These are phyloP conservation scores for Dichotomocladium elegans DNA, from an alignment of 371 early-diverging fungal species.

Conservation along the genomic window DNA sequence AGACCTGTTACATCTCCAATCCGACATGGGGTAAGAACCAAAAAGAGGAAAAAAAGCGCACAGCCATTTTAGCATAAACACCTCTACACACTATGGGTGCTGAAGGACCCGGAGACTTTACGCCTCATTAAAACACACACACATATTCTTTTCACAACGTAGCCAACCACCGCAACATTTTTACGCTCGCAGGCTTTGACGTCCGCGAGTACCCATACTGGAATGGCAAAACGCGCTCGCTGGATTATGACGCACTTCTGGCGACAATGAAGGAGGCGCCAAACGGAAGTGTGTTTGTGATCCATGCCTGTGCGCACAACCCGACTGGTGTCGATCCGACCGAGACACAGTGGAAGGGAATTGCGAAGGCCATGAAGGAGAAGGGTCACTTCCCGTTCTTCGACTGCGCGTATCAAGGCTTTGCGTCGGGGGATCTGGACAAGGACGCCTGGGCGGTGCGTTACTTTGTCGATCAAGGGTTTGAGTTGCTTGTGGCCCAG, in stretches of 20 bases:
- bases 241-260: constrained; percentile 78
- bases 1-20: constrained; percentile 81
- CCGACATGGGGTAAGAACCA: constrained; percentile 92
- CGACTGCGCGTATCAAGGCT: constrained; percentile 97
- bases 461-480: constrained; percentile 83
- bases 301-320: constrained; percentile 49
- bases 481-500: constrained; percentile 86
- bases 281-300: constrained; percentile 69
- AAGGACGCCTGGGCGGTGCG: constrained; percentile 89
- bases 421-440: constrained; percentile 89
- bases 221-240: constrained; percentile 67
- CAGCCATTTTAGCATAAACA: not conserved
- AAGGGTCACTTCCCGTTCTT: constrained; percentile 88
- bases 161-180: constrained; percentile 86
- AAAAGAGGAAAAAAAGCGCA: too few relatives aligned
- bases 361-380: constrained; percentile 73
- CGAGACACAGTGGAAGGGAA: constrained; percentile 83
- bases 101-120: too few relatives aligned
- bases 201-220: constrained; percentile 87
- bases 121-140: too few relatives aligned
- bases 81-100: not conserved
- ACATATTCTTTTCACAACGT: not conserved
- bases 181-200: constrained; percentile 76
- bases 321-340: constrained; percentile 96
- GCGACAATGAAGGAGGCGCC: constrained; percentile 66